Base-by-base conservation (phyloP, 179 eudicot species). In the Beta lomatogona region DNA sequence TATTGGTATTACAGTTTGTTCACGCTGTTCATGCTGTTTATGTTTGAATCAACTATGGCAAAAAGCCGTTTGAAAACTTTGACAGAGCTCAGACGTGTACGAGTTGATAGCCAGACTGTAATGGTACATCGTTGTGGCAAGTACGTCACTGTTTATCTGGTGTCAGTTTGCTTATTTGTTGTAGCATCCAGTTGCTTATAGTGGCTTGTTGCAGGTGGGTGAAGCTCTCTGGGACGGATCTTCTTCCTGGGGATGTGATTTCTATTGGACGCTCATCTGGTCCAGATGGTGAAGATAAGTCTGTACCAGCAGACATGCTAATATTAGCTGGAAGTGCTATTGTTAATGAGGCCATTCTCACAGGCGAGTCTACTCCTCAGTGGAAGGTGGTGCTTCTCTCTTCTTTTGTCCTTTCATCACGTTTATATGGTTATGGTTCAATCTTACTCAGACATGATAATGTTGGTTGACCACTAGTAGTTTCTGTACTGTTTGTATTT, bases 41-140 rank as follows among this genome's bases (percentile, higher is more conserved):
- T 97, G 91, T 97, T 97, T 79, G 99, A 97, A 89, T 97, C 98
- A 71, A 97, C 99, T 70, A 97, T 97, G 99, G 99, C 97, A 70
- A 97, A 97, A 86, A 90, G 91, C 79, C 98, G 99, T 74, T 86
- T 97, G 73, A 97, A 97, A 88, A 97, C 99, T 77, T 88, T 97
- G 70, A 90, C 97, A 19, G 99, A 97, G 94, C 95, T 97, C 71
- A 88, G 99, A 87, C 95, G 97, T 81, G 99, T 97, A 48, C 88
- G 91, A 88, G 99, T 97, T 85, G 99, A 97, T 79, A 88, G 87
- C 83, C 98, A 94, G 84, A 93, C 87, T 75, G 66, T 97, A 64
- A 93, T 91, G 98, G 99, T 90, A 83, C 89, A 97, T 86, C 97
- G 99, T 60, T 82, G 97, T 87, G 98, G 98, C 82, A 97, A 97